phyloP scores from a whole-genome alignment of 1,284 basidiomycete species.

The Neolentinus lepideus region DNA sequence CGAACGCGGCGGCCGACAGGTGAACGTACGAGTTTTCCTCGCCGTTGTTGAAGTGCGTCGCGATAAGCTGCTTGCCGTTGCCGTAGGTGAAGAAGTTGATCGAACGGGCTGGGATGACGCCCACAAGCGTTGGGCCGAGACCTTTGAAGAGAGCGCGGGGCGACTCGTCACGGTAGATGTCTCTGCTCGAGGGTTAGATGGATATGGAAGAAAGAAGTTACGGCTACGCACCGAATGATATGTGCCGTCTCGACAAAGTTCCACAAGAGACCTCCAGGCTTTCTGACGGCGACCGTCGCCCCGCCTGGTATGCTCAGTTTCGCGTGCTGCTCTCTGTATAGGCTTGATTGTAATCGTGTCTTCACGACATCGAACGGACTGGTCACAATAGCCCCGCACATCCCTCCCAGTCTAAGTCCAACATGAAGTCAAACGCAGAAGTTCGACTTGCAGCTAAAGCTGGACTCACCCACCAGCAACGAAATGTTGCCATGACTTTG shows the following conservation, averaged over 20 bases:
- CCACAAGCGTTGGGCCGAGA: conserved; percentile 90
- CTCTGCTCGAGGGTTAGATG: conserved; percentile 34
- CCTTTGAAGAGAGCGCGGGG: conserved; percentile 91
- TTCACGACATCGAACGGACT: conserved; percentile 98
- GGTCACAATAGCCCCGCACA: conserved; percentile 96
- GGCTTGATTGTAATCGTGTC: conserved; percentile 89
- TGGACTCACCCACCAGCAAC: conserved; percentile 78
- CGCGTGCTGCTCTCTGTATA: conserved; percentile 64
- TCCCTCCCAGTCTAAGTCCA: conserved; percentile 76
- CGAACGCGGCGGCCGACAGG: conserved; percentile 79
- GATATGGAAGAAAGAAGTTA: neutral
- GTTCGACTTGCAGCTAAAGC: neutral
- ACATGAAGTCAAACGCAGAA: neutral
- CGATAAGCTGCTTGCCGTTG: conserved; percentile 90
- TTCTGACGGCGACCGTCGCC: conserved; percentile 35
- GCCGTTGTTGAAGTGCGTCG: conserved; percentile 77
- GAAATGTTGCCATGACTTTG: conserved; percentile 81
- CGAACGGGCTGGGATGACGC: conserved; percentile 90
- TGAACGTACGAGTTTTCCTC: conserved; percentile 84
- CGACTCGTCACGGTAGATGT: conserved; percentile 89
- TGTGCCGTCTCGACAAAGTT: conserved; percentile 94
- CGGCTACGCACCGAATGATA: conserved; percentile 66
- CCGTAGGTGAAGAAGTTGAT: conserved; percentile 99
- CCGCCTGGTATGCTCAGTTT: conserved; percentile 35
- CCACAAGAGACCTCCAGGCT: conserved; percentile 60